Evolutionary conservation across 208 protist species (phyloP).

Genomic region (Ichthyophonus hoferi): DNA sequence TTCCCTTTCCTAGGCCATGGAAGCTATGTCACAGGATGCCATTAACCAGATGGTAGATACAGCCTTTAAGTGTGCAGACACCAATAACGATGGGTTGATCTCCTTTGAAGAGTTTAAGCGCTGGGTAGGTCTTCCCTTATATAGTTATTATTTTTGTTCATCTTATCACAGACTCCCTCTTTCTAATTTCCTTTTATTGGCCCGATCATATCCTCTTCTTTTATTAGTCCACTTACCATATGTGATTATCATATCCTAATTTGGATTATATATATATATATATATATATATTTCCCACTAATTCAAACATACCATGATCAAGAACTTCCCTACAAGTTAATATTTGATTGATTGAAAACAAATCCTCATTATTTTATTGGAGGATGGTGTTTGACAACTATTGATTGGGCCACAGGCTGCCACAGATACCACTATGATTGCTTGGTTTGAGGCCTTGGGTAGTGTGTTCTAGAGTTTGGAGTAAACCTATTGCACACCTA

Average conservation of each 20-base stretch:
- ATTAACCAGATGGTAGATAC: conserved; percentile 30
- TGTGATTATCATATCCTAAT: neutral
- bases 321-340: too few species aligned
- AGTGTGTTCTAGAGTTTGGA: conserved; percentile 31
- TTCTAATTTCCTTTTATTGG: neutral
- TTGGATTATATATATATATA: neutral
- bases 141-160: neutral
- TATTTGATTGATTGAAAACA: too few species aligned
- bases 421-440: conserved; percentile 20
- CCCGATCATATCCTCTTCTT: neutral
- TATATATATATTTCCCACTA: neutral
- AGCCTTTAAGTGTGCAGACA: conserved; percentile 1
- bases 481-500: too few species aligned
- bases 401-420: too few species aligned
- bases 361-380: too few species aligned
- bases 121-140: neutral
- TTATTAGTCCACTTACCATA: neutral
- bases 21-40: conserved; percentile 38
- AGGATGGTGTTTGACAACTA: too few species aligned
- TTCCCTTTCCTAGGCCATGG: conserved; percentile 26
- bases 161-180: neutral
- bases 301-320: too few species aligned
- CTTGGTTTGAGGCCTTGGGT: conserved; percentile 35
- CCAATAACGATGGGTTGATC: neutral
- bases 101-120: conserved; percentile 19